These are phyloP conservation scores for Nidula niveotomentosa DNA, from an alignment of 1,284 basidiomycete species.

Conservation along the genomic window DNA sequence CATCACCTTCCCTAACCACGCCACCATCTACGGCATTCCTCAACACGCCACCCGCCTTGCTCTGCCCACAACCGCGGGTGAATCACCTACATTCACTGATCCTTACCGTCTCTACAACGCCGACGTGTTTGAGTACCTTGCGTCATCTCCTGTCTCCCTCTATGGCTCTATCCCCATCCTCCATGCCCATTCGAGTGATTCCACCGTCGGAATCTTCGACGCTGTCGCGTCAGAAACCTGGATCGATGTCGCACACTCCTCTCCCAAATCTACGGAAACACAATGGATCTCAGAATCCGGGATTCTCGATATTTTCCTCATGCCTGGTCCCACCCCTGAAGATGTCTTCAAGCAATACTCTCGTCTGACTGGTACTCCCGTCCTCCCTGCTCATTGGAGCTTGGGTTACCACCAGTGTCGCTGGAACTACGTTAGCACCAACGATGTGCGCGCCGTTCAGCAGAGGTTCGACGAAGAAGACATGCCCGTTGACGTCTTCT, in stretches of 20 bases:
- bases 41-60: constrained; percentile 94
- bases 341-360: constrained; percentile 89
- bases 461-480: constrained; percentile 89
- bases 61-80: constrained; percentile 82
- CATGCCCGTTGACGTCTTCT: constrained; percentile 96
- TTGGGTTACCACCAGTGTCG: constrained; percentile 97
- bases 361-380: constrained; percentile 80
- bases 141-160: constrained; percentile 89
- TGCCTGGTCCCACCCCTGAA: constrained; percentile 85
- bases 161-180: constrained; percentile 93
- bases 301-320: constrained; percentile 91
- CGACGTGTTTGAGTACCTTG: constrained; percentile 97
- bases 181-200: constrained; percentile 86
- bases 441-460: constrained; percentile 89
- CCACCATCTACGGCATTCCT: constrained; percentile 92
- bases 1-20: constrained; percentile 90
- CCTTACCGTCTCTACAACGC: constrained; percentile 96
- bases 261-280: constrained; percentile 70
- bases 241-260: constrained; percentile 83
- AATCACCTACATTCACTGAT: constrained; percentile 74
- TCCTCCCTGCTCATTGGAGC: constrained; percentile 89
- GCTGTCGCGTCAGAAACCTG: constrained; percentile 94
- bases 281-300: constrained; percentile 99
- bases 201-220: constrained; percentile 91
- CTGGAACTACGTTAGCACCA: constrained; percentile 96